Conservation (phyloP, 495 filamentous ascomycete species). For the Amphirosellinia nigrospora region DNA sequence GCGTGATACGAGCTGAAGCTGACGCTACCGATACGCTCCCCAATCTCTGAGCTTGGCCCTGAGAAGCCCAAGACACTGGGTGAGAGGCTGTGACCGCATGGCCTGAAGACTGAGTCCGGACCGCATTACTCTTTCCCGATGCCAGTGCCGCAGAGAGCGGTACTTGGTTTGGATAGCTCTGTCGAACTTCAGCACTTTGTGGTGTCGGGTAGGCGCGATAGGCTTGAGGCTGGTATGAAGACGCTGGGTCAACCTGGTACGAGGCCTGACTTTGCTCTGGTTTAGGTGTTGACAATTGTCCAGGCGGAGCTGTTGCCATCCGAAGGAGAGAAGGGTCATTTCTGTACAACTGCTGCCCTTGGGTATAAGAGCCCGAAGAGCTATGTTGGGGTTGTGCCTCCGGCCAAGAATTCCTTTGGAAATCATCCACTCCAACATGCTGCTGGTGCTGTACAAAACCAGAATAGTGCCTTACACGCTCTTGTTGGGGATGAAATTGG, state of each 20-base stretch:
- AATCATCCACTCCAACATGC: conserved; percentile 18
- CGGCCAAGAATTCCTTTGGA: conserved; percentile 13
- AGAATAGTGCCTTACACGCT: conserved; percentile 2
- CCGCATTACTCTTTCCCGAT: conserved; percentile 1
- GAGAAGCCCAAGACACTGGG: conserved; percentile 7
- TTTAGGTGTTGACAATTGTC: conserved; percentile 4
- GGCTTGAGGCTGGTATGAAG: conserved; percentile 10
- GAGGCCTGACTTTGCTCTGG: conserved; percentile 8
- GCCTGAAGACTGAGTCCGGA: background rate
- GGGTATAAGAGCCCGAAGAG: conserved; percentile 9
- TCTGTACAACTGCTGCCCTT: conserved; percentile 23
- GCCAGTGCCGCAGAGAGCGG: background rate
- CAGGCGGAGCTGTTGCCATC: background rate
- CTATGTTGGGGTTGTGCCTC: conserved; percentile 13
- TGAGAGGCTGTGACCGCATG: conserved; percentile 6
- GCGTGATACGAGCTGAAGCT: background rate
- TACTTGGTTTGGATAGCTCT: background rate
- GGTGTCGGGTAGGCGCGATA: conserved; percentile 8
- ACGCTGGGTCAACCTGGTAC: conserved; percentile 1
- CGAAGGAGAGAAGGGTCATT: conserved; percentile 5
- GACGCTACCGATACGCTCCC: conserved; percentile 7
- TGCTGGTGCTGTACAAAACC: conserved; percentile 14
- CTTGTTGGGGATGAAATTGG: conserved; percentile 12
- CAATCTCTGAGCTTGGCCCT: conserved; percentile 10
- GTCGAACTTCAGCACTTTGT: conserved; percentile 1